These are phyloP conservation scores for Pistacia atlantica DNA, from an alignment of 345 rosid species.

Conservation along the genomic window DNA sequence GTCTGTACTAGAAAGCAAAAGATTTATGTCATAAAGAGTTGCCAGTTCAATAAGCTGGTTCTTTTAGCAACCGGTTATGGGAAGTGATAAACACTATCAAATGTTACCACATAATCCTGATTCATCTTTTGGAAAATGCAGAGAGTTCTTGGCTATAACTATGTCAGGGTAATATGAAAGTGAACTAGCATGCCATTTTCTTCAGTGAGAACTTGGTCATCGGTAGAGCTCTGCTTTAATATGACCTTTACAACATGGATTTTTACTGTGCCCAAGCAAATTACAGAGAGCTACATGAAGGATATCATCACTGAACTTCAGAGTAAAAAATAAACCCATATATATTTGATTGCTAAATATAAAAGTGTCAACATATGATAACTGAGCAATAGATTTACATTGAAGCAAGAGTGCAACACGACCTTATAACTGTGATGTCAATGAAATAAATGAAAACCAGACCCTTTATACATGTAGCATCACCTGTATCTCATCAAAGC, in stretches of 20 bases:
- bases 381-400: background rate
- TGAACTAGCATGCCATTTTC: no score
- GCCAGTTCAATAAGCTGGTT: slow-evolving; percentile 12
- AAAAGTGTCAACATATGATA: slow-evolving; percentile 4
- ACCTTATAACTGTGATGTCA: background rate
- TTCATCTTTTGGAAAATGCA: background rate
- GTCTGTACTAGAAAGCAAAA: slow-evolving; percentile 63
- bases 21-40: slow-evolving; percentile 21
- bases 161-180: no score
- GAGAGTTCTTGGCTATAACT: background rate
- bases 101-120: background rate
- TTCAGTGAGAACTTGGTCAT: no score
- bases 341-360: no score
- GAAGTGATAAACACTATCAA: background rate
- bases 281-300: background rate
- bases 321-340: background rate
- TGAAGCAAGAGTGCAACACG: slow-evolving; percentile 1
- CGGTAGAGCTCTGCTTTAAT: background rate
- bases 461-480: slow-evolving; percentile 2
- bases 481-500: slow-evolving; percentile 98
- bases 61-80: slow-evolving; percentile 1
- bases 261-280: background rate
- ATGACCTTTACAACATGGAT: background rate
- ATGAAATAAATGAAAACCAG: background rate
- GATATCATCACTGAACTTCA: background rate